phyloP scores from a whole-genome alignment of 202 grass and related monocot species.

The Elaeis oleifera region DNA sequence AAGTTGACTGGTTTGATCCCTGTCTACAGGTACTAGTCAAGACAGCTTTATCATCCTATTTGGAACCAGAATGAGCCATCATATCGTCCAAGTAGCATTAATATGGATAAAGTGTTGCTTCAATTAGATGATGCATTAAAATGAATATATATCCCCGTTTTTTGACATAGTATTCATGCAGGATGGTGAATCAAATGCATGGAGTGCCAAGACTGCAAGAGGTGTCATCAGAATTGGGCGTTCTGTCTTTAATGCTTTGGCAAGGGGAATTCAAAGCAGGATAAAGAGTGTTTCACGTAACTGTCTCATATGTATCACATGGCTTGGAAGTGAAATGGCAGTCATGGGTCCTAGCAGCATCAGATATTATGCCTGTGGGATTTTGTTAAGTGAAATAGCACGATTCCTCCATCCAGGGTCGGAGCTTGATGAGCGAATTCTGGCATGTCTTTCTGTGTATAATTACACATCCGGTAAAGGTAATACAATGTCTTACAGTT shows the following conservation, averaged over 20 bases:
- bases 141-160: too few relatives aligned
- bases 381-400: conserved; percentile 57
- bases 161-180: conserved; percentile 23
- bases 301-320: conserved; percentile 58
- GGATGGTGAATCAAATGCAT: conserved; percentile 74
- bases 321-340: conserved; percentile 82
- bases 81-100: conserved; percentile 9
- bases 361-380: conserved; percentile 55
- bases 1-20: conserved; percentile 74
- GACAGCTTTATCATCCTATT: too few relatives aligned
- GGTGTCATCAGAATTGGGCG: conserved; percentile 42
- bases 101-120: too few relatives aligned
- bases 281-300: conserved; percentile 62
- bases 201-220: conserved; percentile 50
- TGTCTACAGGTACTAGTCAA: conserved; percentile 55
- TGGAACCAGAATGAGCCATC: conserved; percentile 23
- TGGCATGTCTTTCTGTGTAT: conserved; percentile 81
- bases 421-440: conserved; percentile 71
- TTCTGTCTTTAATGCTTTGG: conserved; percentile 51
- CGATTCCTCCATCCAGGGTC: conserved; percentile 70
- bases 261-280: conserved; percentile 74
- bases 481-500: conserved; percentile 18
- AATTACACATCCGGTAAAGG: conserved; percentile 96
- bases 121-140: too few relatives aligned
- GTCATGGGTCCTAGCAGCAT: conserved; percentile 40